Base-by-base conservation (phyloP, 495 filamentous ascomycete species). In the Penicillium turbatum region DNA sequence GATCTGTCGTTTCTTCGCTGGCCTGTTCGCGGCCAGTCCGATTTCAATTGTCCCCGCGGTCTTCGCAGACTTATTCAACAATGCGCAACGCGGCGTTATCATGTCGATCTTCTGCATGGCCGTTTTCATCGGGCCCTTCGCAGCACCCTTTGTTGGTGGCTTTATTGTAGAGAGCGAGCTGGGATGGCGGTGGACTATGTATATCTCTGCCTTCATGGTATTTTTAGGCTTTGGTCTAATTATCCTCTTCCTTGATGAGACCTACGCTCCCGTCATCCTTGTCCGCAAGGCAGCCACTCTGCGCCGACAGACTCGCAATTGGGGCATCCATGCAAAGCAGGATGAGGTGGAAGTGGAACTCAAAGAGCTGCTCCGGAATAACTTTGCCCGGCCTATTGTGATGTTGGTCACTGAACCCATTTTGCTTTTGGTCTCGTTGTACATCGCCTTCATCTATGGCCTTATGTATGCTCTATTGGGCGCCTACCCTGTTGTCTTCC, bases 1-100 rank as follows among this genome's bases (percentile, higher is more conserved):
- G 62, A 66, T 80, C 12, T 68, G 63, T 19, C 69, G 76, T 4
- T 79, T 79, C 55, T 74, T 79, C 56, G 59, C 64, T 5, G 79
- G 79, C 0, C 59, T 80, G 17, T 80, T 74, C 54, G 70, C 72
- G 0, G 76, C 76, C 1, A 75, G 72, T 49, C 71, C 77, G 0
- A 66, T 81, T 2, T 71, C 76, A 3, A 63, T 77, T 10, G 78
- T 79, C 3, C 78, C 72, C 0, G 78, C 74, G 0, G 70, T 72
- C 3, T 70, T 80, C 19, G 72, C 75, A 4, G 78, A 81, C 54
- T 64, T 80, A 50, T 79, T 71, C 60, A 66, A 73, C 47, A 74
- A 71, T n/a, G 52, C 61, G 4, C 65, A 70, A 19, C 70, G 79
- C 3, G 70, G 75, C 1, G 56, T 71, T 1, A 73, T 78, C 3